Evolutionary conservation across 805 yeast species (phyloP).

Genomic region (Ogataea dorogensis): DNA sequence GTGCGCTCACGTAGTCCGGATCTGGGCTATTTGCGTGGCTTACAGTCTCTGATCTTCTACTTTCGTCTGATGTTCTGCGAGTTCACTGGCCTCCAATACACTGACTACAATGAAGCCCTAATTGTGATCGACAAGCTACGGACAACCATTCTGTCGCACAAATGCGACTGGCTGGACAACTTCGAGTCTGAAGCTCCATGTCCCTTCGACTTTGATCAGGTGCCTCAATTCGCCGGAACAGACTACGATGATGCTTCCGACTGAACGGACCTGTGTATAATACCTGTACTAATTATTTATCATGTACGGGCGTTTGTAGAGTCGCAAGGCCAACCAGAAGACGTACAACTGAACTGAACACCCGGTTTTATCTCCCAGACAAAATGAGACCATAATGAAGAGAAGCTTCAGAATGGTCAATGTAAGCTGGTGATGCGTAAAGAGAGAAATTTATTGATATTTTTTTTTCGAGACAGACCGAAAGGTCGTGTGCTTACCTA

Average conservation of each 20-base stretch:
- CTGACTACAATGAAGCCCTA: conserved; percentile 20
- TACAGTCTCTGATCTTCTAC: conserved; percentile 67
- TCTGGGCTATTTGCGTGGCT: conserved; percentile 81
- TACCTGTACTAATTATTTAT: conserved; percentile 5
- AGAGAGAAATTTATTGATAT: conserved; percentile 4
- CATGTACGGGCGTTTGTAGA: conserved; percentile 27
- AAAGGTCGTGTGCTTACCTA: conserved; percentile 7
- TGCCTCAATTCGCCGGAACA: conserved; percentile 24
- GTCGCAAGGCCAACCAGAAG: conserved; percentile 17
- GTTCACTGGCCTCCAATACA: conserved; percentile 40
- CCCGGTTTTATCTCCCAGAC: conserved; percentile 23
- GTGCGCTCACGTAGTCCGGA: conserved; percentile 62
- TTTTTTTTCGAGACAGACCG: too few relatives aligned
- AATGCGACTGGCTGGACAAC: conserved; percentile 36
- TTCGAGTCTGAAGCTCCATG: conserved; percentile 30
- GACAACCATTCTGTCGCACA: conserved; percentile 18
- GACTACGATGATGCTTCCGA: conserved; percentile 33
- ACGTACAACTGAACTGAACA: conserved; percentile 25
- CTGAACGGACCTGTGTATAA: conserved; percentile 10
- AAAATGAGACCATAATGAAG: conserved; percentile 24
- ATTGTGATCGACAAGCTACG: conserved; percentile 17
- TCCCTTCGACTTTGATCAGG: conserved; percentile 25
- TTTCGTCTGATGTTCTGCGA: conserved; percentile 58
- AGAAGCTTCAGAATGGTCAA: conserved; percentile 21
- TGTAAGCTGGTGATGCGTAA: conserved; percentile 27